Evolutionary conservation across 1,284 basidiomycete genomes (phyloP).

Genomic region (Ceraceosorus guamensis): DNA sequence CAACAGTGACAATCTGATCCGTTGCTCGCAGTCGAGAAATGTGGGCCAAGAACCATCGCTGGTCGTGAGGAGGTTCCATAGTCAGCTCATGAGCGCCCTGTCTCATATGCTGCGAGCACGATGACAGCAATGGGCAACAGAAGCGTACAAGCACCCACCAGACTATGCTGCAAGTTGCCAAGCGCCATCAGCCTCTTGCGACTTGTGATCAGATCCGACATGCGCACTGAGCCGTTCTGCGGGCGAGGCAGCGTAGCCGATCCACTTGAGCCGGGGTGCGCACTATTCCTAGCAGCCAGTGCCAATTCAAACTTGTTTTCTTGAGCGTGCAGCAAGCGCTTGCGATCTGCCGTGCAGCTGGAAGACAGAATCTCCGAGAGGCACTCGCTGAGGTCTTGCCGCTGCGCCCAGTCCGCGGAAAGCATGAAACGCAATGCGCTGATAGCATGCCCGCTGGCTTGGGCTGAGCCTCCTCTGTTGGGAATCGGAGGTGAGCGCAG

Average conservation of each 20-base stretch:
- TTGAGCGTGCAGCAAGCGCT: conserved; percentile 19
- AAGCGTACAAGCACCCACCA: conserved; percentile 10
- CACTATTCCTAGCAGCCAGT: conserved; percentile 7
- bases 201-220: conserved; percentile 63
- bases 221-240: background rate
- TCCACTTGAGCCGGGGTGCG: conserved; percentile 1
- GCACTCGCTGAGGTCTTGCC: conserved; percentile 66
- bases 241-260: conserved; percentile 15
- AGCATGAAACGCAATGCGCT: conserved; percentile 12
- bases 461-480: no score
- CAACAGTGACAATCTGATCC: conserved; percentile 44
- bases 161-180: conserved; percentile 73
- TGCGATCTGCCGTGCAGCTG: conserved; percentile 6
- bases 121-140: no score
- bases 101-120: background rate
- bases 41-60: conserved; percentile 30
- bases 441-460: no score
- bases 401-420: conserved; percentile 37
- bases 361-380: conserved; percentile 56
- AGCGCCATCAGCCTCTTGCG: conserved; percentile 68
- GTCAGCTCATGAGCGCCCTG: background rate
- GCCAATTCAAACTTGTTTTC: conserved; percentile 23
- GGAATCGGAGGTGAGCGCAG: no score
- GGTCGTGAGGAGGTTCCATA: no score
- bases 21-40: conserved; percentile 27